Percentiles rank a stretch among this genome's conserved stretches.
phyloP scores from a whole-genome alignment of 495 filamentous ascomycete species.

The Bombardia bombarda region DNA sequence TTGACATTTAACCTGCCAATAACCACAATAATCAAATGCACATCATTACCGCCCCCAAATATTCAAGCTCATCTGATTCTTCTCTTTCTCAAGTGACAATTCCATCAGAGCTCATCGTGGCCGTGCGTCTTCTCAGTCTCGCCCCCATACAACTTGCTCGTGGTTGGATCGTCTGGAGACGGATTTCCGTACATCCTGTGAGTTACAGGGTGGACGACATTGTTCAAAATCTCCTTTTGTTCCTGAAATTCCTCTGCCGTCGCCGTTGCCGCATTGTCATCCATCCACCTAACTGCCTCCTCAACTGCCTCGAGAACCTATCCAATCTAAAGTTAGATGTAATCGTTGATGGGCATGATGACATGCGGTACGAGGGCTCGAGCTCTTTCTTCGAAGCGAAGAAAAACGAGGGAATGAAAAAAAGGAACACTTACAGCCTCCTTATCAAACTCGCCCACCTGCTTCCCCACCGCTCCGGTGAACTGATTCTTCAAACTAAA shows the following conservation, averaged over 20 bases:
- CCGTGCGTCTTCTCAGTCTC: background rate
- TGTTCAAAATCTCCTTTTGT: slow-evolving; percentile 89
- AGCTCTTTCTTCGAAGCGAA: too few species aligned
- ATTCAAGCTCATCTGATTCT: background rate
- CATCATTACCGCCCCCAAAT: too few species aligned
- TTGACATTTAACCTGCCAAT: too few species aligned
- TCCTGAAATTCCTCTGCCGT: slow-evolving; percentile 87
- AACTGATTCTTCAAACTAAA: slow-evolving; percentile 96
- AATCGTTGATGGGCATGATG: too few species aligned
- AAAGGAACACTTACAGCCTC: slow-evolving; percentile 52
- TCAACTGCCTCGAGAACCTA: slow-evolving; percentile 83
- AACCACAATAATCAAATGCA: too few species aligned
- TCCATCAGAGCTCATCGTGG: slow-evolving; percentile 9
- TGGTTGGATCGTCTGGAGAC: too few species aligned
- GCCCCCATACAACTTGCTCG: slow-evolving; percentile 75
- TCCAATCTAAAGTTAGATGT: background rate
- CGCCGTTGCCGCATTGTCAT: slow-evolving; percentile 77
- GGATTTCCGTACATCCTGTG: background rate
- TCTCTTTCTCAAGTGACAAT: background rate
- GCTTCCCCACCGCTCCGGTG: slow-evolving; percentile 81
- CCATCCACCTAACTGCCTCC: slow-evolving; percentile 85
- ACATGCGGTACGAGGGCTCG: too few species aligned
- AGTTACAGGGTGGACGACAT: slow-evolving; percentile 50
- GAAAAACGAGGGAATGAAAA: background rate
- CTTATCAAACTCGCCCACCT: slow-evolving; percentile 93